Evolutionary conservation across 805 yeast species (phyloP), one percentile per base, ranked within the genome.

Genomic region (Nakazawaea ishiwadae): DNA sequence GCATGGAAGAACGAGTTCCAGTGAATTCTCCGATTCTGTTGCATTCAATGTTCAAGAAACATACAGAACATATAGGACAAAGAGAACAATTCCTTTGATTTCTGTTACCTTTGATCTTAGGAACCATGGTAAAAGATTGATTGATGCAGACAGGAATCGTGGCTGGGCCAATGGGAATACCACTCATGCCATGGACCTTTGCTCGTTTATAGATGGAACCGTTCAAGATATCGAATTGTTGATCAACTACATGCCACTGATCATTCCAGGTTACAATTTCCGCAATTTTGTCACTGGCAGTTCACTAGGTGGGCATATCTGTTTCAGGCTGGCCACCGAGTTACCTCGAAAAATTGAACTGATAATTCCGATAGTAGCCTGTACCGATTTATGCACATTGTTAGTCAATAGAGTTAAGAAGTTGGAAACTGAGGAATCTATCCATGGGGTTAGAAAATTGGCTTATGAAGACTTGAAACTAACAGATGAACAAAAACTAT

Each of bases 241-340:
- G 18, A 66, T 73, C 49, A 68, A 66, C 47, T 69, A 62, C 44
- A 53, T 75, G 30, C 79, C 78, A 5, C 48, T 33, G 37, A 15
- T 54, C 40, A 66, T 54, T 50, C 56, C 50, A 35, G 54, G 48
- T 31, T 51, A 58, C 29, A 51, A 51, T 17, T 48, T 50, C 39
- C 55, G 37, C 44, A 69, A 69, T 52, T 63, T 71, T 32, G 55
- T 73, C 21, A 50, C 67, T 10, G 85, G 84, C 1, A 63, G 63
- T 31, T 75, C 82, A 0, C 60, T 77, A 34, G 83, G 84, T 2
- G 84, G 77, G 0, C 82, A 79, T 54, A 62, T 70, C n/a, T 62
- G 70, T 23, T 73, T 75, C 62, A 56, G 70, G 48, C 66, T 58
- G 54, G 77, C 65, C 16, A 51, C 56, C 36, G 50, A 49, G 45